phyloP scores from a whole-genome alignment of 257 asterid species.

The Coffea eugenioides region DNA sequence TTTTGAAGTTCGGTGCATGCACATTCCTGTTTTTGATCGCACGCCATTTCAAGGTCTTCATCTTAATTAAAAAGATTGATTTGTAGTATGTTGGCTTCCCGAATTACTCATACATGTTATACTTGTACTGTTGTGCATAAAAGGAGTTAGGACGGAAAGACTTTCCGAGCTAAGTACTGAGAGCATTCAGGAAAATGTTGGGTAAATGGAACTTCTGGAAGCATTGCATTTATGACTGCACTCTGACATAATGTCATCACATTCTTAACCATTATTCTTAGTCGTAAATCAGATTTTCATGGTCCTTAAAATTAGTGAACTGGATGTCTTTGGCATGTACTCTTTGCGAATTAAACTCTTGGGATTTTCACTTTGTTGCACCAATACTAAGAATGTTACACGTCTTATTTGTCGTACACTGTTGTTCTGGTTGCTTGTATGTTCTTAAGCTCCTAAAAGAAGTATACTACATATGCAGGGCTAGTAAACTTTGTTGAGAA shows the following conservation, averaged over 20 bases:
- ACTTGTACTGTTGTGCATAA: neutral
- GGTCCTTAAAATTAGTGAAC: neutral
- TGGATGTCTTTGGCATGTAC: neutral
- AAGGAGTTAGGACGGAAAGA: neutral
- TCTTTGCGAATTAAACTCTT: neutral
- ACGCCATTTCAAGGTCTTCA: slow-evolving; percentile 40
- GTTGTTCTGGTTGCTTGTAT: neutral
- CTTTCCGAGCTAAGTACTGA: neutral
- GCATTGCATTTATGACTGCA: neutral
- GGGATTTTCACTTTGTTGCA: too few species aligned
- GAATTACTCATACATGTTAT: neutral
- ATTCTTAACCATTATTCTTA: neutral
- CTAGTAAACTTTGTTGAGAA: slow-evolving; percentile 43
- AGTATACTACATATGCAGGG: slow-evolving; percentile 5
- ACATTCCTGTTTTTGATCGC: slow-evolving; percentile 47
- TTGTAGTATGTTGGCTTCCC: neutral
- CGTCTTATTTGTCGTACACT: neutral
- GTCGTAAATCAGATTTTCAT: neutral
- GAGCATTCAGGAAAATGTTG: too few species aligned
- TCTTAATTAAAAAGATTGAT: neutral
- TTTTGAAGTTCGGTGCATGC: slow-evolving; percentile 54
- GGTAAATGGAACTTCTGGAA: neutral
- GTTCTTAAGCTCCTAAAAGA: neutral
- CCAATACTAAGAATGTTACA: neutral
- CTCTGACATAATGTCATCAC: neutral